Evolutionary conservation across 495 filamentous ascomycete species (phyloP).

Genomic region (Neurospora sp.): DNA sequence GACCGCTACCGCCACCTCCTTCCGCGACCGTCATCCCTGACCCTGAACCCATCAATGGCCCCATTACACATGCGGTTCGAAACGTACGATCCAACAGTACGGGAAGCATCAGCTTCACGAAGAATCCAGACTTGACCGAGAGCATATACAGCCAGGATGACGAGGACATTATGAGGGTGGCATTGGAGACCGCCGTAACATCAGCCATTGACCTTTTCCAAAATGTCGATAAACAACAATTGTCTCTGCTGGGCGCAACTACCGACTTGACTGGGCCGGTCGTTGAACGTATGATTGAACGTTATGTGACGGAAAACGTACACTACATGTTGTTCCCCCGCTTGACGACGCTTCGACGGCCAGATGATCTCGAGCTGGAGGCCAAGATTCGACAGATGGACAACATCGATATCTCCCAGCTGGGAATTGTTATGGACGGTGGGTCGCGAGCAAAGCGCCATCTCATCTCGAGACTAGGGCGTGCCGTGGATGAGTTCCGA

Average conservation of each 20-base stretch:
- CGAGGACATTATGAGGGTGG: constrained; percentile 74
- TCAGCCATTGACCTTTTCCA: constrained; percentile 94
- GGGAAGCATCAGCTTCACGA: constrained; percentile 16
- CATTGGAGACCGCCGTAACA: constrained; percentile 83
- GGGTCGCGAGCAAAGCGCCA: constrained; percentile 62
- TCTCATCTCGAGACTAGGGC: constrained; percentile 56
- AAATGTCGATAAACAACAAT: constrained; percentile 86
- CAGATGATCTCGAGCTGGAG: constrained; percentile 86
- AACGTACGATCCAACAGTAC: constrained; percentile 38
- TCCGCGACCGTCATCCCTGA: constrained; percentile 47
- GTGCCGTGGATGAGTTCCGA: constrained; percentile 80
- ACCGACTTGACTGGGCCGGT: constrained; percentile 88
- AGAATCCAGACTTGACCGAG: constrained; percentile 19
- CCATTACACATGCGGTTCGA: constrained; percentile 40
- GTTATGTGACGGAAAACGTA: constrained; percentile 88
- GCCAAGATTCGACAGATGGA: constrained; percentile 85
- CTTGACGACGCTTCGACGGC: constrained; percentile 63
- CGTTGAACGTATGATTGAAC: constrained; percentile 89
- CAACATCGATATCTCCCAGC: constrained; percentile 86
- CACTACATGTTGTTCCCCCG: constrained; percentile 77
- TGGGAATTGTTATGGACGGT: constrained; percentile 74
- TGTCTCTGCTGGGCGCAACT: constrained; percentile 82
- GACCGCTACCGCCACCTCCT: constrained; percentile 68
- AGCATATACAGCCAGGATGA: constrained; percentile 62
- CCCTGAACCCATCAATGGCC: constrained; percentile 35